phyloP scores from a whole-genome alignment of 2,329 filamentous ascomycete species.

The Exserohilum turcica region DNA sequence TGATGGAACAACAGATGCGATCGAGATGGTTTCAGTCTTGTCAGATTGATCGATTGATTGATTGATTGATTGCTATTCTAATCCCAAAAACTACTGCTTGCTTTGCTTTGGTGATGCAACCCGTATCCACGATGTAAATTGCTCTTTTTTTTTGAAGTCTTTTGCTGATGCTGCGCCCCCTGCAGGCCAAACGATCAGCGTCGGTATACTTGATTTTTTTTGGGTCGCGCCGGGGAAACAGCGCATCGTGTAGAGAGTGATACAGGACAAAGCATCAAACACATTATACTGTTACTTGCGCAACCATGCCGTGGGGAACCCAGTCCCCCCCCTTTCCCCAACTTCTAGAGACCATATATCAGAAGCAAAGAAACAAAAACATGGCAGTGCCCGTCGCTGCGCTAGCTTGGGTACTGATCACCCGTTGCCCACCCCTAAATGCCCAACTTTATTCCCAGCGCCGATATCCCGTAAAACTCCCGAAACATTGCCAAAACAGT shows the following conservation, averaged over 20 bases:
- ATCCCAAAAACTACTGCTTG: too few relatives aligned
- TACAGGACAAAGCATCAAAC: slow-evolving; percentile 7
- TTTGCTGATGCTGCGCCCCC: too few relatives aligned
- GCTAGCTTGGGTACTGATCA: slow-evolving; percentile 25
- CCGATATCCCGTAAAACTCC: slow-evolving; percentile 9
- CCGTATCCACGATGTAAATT: too few relatives aligned
- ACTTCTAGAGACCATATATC: background rate
- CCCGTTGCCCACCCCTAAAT: slow-evolving; percentile 6
- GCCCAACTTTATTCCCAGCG: background rate
- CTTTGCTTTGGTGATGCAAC: too few relatives aligned
- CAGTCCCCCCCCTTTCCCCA: background rate
- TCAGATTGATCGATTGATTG: too few relatives aligned
- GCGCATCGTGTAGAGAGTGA: too few relatives aligned
- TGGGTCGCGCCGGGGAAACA: too few relatives aligned
- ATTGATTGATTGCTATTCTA: too few relatives aligned
- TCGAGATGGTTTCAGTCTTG: too few relatives aligned
- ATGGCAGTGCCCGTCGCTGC: slow-evolving; percentile 25
- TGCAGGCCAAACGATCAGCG: too few relatives aligned
- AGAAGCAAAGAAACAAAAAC: background rate
- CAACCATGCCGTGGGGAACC: slow-evolving; percentile 1
- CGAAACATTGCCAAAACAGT: slow-evolving; percentile 3
- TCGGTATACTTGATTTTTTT: slow-evolving; percentile 7
- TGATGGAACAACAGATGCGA: too few relatives aligned
- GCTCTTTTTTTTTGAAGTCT: background rate
- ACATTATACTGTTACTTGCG: slow-evolving; percentile 8